These are phyloP conservation scores for Galerina sulciceps DNA, from an alignment of 768 basidiomycete genomes.

Conservation along the genomic window DNA sequence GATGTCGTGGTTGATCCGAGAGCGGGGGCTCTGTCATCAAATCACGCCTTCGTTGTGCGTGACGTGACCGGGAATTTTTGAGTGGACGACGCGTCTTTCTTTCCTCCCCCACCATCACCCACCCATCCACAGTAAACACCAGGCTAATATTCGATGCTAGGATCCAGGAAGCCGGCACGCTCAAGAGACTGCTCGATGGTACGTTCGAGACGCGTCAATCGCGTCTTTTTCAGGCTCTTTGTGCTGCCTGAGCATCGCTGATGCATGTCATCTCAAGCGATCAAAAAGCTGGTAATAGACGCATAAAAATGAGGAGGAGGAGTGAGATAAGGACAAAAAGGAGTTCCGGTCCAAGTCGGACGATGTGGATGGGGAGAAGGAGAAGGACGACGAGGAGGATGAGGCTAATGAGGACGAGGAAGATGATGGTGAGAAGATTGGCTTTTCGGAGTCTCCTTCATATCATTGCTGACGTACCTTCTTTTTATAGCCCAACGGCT, in stretches of 20 bases:
- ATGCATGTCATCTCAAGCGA: conserved; percentile 51
- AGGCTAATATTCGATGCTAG: conserved; percentile 85
- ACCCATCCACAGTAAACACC: conserved; percentile 13
- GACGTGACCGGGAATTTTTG: conserved; percentile 29
- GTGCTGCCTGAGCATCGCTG: background rate
- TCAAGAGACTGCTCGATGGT: conserved; percentile 96
- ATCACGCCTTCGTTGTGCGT: background rate
- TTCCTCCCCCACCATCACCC: conserved; percentile 12
- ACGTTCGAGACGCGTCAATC: conserved; percentile 24
- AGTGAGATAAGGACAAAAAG: conserved; percentile 69
- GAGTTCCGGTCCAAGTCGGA: conserved; percentile 19
- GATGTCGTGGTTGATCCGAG: no score
- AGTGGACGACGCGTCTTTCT: conserved; percentile 29
- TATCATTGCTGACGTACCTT: conserved; percentile 1
- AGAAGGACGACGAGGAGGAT: conserved; percentile 50
- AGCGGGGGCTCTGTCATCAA: no score
- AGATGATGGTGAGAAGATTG: conserved; percentile 47
- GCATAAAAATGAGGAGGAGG: conserved; percentile 69
- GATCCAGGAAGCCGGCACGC: conserved; percentile 81
- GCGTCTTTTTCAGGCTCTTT: conserved; percentile 5
- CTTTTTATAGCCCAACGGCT: conserved; percentile 34
- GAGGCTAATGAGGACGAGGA: conserved; percentile 57
- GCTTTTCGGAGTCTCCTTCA: background rate
- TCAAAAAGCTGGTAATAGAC: conserved; percentile 97
- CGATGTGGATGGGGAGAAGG: conserved; percentile 48